phyloP scores from a whole-genome alignment of 139 green algal species.

The Picochlorum sp. region DNA sequence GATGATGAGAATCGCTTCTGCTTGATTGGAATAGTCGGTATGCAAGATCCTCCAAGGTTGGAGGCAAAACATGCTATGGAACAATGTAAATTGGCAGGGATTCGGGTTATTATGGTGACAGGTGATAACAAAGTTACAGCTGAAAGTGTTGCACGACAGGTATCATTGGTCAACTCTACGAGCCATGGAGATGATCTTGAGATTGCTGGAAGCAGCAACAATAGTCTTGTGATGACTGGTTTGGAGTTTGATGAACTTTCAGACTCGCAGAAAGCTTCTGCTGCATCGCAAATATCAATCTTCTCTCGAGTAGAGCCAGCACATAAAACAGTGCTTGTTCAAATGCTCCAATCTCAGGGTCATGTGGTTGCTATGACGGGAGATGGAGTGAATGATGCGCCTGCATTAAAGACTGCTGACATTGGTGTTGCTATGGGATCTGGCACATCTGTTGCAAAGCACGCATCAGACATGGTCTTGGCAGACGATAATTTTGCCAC shows the following conservation, averaged over 20 bases:
- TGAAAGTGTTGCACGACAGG: slow-evolving; percentile 38
- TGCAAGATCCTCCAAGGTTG: slow-evolving; percentile 81
- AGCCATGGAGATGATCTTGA: slow-evolving; percentile 1
- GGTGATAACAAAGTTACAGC: slow-evolving; percentile 82
- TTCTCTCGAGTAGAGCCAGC: slow-evolving; percentile 86
- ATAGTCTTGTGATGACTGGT: slow-evolving; percentile 25
- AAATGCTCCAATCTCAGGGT: slow-evolving; percentile 67
- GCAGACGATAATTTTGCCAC: slow-evolving; percentile 97
- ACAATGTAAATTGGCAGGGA: slow-evolving; percentile 24
- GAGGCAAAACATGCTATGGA: slow-evolving; percentile 50
- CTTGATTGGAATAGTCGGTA: slow-evolving; percentile 73
- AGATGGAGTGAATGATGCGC: slow-evolving; percentile 80
- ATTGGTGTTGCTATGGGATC: slow-evolving; percentile 91
- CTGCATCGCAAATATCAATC: slow-evolving; percentile 42
- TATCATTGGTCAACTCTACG: neutral
- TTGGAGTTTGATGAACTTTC: slow-evolving; percentile 67
- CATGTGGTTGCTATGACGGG: slow-evolving; percentile 90
- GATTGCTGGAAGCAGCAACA: neutral
- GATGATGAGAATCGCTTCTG: slow-evolving; percentile 48
- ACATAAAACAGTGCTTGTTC: slow-evolving; percentile 85
- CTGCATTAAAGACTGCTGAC: slow-evolving; percentile 70
- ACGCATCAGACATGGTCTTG: slow-evolving; percentile 88
- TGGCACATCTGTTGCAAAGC: slow-evolving; percentile 75
- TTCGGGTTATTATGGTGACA: slow-evolving; percentile 48
- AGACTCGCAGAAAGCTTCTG: slow-evolving; percentile 33